phyloP scores from a whole-genome alignment of 495 filamentous ascomycete genomes.

The Xylona heveae region DNA sequence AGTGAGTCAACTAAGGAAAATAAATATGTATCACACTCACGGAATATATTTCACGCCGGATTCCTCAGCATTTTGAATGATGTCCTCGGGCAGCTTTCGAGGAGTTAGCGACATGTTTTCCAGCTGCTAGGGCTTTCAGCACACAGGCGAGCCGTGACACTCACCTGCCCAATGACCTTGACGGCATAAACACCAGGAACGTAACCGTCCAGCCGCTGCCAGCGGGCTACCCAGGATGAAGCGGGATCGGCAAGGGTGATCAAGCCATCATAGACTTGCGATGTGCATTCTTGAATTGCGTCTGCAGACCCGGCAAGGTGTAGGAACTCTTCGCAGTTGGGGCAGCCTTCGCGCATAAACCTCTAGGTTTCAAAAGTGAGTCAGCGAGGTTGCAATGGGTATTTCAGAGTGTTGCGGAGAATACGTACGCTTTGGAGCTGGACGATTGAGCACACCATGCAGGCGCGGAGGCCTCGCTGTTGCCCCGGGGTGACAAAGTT shows the following conservation, averaged over 20 bases:
- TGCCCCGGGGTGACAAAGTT: conserved; percentile 11
- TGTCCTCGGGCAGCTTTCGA: conserved; percentile 15
- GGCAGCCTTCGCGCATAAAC: conserved; percentile 72
- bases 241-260: conserved; percentile 59
- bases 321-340: conserved; percentile 87
- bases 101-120: not conserved
- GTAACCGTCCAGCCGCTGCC: conserved; percentile 79
- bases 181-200: conserved; percentile 77
- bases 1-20: not conserved
- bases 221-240: conserved; percentile 78
- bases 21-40: conserved; percentile 8
- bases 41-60: conserved; percentile 18
- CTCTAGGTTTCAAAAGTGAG: conserved; percentile 23
- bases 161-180: conserved; percentile 62
- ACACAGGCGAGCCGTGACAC: conserved; percentile 7
- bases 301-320: conserved; percentile 59
- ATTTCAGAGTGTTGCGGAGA: conserved; percentile 2
- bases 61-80: conserved; percentile 12
- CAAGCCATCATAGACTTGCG: conserved; percentile 79
- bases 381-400: not conserved
- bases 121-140: not conserved
- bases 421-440: conserved; percentile 46
- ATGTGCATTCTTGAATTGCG: conserved; percentile 77
- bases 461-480: conserved; percentile 71
- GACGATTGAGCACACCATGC: conserved; percentile 95